Base-by-base conservation (phyloP, 2,329 filamentous ascomycete genomes). In the Sphaerulina populicola region DNA sequence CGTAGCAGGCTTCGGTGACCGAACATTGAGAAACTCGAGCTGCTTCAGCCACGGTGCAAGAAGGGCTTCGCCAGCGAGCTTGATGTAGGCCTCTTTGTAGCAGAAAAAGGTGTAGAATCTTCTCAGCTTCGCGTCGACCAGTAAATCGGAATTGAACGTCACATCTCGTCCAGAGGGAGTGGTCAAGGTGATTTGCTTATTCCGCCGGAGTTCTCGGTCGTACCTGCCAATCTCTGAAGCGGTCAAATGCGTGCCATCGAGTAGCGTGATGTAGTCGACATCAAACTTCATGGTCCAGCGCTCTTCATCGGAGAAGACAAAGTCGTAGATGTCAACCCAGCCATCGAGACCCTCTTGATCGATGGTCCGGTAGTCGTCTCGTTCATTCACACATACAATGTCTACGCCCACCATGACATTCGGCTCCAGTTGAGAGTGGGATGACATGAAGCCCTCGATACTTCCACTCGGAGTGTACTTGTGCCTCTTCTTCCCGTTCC, bases 61-160 rank as follows among this genome's bases (percentile, higher is more conserved):
- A 52, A 91, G 73, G 0, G 85, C 86, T 61, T 90, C 85, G 23
- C 86, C 86, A 29, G 85, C 86, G 71, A 91, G 81, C 77, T 90
- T 91, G 68, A 90, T 82, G 65, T 87, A 90, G 0, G 85, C 82
- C 70, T 91, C 86, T 60, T 87, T 82, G 66, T 88, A 76, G 66
- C 83, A 87, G 83, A 86, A 91, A 53, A 85, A 79, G 1, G 84
- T 78, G 65, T 89, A 91, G 64, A 91, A 91, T 47, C 78, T 75
- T 4, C 84, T 75, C 27, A 90, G 71, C 63, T 82, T 82, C 18
- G 71, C 75, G 53, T 85, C 82, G 14, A 78, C 70, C n/a, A 79
- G 54, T 0, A 72, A 49, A 35, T 75, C 71, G 2, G 69, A 72
- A 33, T 63, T 66, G 54, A 77, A 70, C 1, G 44, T 61, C 58